These are phyloP conservation scores for Cantharellus cinnabarinus DNA, from an alignment of 768 basidiomycete species.

Conservation along the genomic window DNA sequence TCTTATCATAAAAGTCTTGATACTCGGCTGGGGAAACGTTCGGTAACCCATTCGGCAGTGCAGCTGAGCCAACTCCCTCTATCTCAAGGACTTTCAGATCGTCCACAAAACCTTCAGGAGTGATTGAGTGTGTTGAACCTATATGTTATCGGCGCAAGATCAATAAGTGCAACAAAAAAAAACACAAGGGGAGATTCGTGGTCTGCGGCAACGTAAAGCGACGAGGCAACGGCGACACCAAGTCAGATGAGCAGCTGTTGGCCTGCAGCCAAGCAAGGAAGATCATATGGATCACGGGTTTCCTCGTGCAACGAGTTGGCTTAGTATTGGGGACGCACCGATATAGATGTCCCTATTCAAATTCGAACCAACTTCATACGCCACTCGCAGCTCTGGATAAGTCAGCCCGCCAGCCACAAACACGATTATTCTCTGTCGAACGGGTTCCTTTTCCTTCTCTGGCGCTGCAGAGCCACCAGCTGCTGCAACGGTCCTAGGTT, in stretches of 20 bases:
- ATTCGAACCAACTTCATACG: slow-evolving; percentile 53
- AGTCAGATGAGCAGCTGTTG: too few species aligned
- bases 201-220: too few species aligned
- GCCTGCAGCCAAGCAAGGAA: too few species aligned
- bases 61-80: slow-evolving; percentile 63
- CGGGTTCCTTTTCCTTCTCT: slow-evolving; percentile 27
- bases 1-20: slow-evolving; percentile 65
- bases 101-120: slow-evolving; percentile 66
- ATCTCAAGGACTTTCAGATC: slow-evolving; percentile 76
- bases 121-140: slow-evolving; percentile 82
- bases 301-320: too few species aligned
- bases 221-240: too few species aligned
- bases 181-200: too few species aligned
- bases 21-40: slow-evolving; percentile 22
- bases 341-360: slow-evolving; percentile 81
- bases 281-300: too few species aligned
- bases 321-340: slow-evolving; percentile 26
- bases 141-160: background rate
- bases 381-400: slow-evolving; percentile 82
- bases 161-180: too few species aligned
- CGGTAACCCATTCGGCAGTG: slow-evolving; percentile 20
- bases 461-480: slow-evolving; percentile 7
- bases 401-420: slow-evolving; percentile 94
- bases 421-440: slow-evolving; percentile 57
- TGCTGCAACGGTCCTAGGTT: slow-evolving; percentile 28